These are phyloP conservation scores for Conticribra weissflogii DNA, from an alignment of 108 stramenopile genomes.

Conservation along the genomic window DNA sequence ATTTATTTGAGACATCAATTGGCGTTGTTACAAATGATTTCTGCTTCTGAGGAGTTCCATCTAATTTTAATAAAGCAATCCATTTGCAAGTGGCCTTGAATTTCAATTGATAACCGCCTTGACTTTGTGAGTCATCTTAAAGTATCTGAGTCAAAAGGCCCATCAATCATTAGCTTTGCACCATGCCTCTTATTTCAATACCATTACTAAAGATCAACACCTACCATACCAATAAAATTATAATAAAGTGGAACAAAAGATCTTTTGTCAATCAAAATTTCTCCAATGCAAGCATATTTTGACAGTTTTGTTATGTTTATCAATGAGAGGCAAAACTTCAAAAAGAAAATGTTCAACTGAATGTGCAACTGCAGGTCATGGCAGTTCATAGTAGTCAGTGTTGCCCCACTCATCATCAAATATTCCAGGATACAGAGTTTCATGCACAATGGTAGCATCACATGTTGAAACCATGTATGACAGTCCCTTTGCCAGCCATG, in stretches of 20 bases:
- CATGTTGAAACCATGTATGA: constrained; percentile 8
- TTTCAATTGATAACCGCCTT: no score
- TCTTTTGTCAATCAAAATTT: constrained; percentile 20
- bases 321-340: constrained; percentile 6
- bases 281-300: constrained; percentile 11
- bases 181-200: background rate
- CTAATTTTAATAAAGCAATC: no score
- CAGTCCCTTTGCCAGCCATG: constrained; percentile 3
- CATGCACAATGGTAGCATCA: background rate
- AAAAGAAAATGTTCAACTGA: constrained; percentile 20
- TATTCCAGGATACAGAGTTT: background rate
- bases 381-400: background rate
- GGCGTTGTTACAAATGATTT: no score
- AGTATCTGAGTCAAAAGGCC: background rate
- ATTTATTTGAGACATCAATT: no score
- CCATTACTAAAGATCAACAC: constrained; percentile 10
- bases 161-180: background rate
- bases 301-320: constrained; percentile 19
- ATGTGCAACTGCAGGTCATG: constrained; percentile 6
- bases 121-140: background rate
- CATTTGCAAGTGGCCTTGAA: no score
- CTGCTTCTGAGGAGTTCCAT: no score
- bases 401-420: constrained; percentile 12
- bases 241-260: constrained; percentile 6
- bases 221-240: constrained; percentile 20